phyloP scores from a whole-genome alignment of 805 yeast species.

The Tetrapisispora nanseiensis region DNA sequence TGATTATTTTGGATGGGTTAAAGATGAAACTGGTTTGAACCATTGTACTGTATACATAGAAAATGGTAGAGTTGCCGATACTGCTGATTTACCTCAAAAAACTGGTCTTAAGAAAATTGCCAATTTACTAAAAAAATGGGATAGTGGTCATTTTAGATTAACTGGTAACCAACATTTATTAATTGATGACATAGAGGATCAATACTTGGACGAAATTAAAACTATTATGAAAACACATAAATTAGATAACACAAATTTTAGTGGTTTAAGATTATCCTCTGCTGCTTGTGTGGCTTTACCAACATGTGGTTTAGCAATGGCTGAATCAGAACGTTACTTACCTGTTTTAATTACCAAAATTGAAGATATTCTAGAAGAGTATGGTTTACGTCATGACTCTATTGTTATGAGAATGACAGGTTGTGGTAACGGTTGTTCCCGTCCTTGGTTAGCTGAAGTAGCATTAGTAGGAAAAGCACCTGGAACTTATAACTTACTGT shows the following conservation, averaged over 20 bases:
- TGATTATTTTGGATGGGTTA: constrained; percentile 90
- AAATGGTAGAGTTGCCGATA: constrained; percentile 93
- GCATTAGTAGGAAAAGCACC: constrained; percentile 93
- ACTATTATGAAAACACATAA: constrained; percentile 58
- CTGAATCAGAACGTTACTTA: constrained; percentile 84
- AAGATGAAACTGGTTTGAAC: constrained; percentile 72
- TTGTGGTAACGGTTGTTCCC: constrained; percentile 97
- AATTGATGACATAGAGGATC: constrained; percentile 62
- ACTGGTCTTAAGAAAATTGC: constrained; percentile 78
- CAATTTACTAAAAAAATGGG: constrained; percentile 44
- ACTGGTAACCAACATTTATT: constrained; percentile 94
- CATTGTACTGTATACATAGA: constrained; percentile 93
- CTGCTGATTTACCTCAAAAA: constrained; percentile 82
- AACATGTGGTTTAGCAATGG: constrained; percentile 98
- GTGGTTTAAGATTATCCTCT: constrained; percentile 79
- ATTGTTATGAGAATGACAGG: constrained; percentile 98
- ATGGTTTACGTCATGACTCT: constrained; percentile 88
- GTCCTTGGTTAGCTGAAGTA: constrained; percentile 96
- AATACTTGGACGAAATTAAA: constrained; percentile 54
- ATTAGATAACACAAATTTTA: constrained; percentile 72
- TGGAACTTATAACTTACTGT: constrained; percentile 85
- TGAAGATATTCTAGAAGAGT: constrained; percentile 81
- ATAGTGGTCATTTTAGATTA: constrained; percentile 80
- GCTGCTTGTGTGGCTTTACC: constrained; percentile 98
- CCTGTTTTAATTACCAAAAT: constrained; percentile 75